These are phyloP conservation scores for Vanrija humicola DNA, from an alignment of 1,284 basidiomycete genomes.

Conservation along the genomic window DNA sequence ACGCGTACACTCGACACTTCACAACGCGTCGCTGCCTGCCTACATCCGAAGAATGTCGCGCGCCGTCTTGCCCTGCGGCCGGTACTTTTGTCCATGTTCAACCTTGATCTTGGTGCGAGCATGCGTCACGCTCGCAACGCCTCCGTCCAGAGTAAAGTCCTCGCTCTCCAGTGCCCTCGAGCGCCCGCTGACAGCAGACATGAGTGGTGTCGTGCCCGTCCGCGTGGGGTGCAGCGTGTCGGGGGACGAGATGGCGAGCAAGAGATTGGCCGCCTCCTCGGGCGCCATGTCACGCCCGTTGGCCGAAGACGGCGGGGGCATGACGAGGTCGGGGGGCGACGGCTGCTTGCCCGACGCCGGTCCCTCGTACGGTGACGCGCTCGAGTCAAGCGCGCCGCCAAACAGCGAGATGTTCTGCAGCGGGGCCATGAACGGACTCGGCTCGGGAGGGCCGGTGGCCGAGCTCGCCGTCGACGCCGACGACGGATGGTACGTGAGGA, in stretches of 20 bases:
- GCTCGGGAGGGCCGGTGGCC: slow-evolving; percentile 29
- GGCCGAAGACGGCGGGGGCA: slow-evolving; percentile 5
- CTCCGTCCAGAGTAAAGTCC: slow-evolving; percentile 39
- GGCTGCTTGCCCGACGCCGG: slow-evolving; percentile 8
- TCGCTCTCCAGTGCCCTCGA: slow-evolving; percentile 31
- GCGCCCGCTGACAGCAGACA: slow-evolving; percentile 16
- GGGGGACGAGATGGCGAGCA: slow-evolving; percentile 42
- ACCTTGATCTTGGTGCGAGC: no score
- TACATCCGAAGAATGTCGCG: slow-evolving; percentile 42
- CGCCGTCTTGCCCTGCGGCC: slow-evolving; percentile 37
- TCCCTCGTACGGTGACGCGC: slow-evolving; percentile 17
- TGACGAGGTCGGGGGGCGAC: slow-evolving; percentile 15
- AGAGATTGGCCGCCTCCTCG: slow-evolving; percentile 44
- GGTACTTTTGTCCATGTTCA: neutral
- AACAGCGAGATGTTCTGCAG: slow-evolving; percentile 39
- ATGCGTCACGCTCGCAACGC: neutral
- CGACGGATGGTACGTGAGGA: slow-evolving; percentile 28
- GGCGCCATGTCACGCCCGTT: slow-evolving; percentile 21
- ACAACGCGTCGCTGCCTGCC: neutral
- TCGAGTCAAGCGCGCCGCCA: slow-evolving; percentile 25
- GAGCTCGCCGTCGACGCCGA: slow-evolving; percentile 12
- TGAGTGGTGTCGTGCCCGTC: slow-evolving; percentile 22
- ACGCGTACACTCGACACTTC: no score
- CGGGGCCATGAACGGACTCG: slow-evolving; percentile 41
- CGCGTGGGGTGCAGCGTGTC: slow-evolving; percentile 35